phyloP scores from a whole-genome alignment of 768 basidiomycete species.

The Mycena pura region DNA sequence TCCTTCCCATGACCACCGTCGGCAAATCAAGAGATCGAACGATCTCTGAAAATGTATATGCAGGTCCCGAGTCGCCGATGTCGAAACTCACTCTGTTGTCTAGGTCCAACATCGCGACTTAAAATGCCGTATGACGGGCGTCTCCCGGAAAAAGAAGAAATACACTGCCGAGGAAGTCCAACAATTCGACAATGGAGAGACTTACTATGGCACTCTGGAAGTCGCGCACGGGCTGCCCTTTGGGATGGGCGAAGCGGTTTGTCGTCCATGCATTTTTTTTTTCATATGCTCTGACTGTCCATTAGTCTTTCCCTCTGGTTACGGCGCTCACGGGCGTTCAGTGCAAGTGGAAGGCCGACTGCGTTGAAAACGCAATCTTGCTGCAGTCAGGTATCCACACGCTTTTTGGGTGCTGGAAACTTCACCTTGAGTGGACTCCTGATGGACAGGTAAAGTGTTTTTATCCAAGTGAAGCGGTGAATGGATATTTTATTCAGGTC shows the following conservation, averaged over 20 bases:
- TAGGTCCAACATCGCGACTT: neutral
- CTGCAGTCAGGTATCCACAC: slow-evolving; percentile 8
- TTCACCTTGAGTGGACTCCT: slow-evolving; percentile 11
- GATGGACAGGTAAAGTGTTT: slow-evolving; percentile 13
- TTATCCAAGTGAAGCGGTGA: slow-evolving; percentile 18
- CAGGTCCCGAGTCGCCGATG: neutral
- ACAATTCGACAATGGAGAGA: neutral
- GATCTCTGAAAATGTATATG: neutral
- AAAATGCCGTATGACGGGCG: neutral
- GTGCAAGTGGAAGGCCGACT: slow-evolving; percentile 1
- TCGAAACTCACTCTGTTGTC: neutral
- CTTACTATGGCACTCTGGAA: neutral
- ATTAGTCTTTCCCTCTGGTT: neutral
- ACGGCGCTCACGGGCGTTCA: neutral
- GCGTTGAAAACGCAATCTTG: slow-evolving; percentile 9
- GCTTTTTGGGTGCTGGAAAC: slow-evolving; percentile 6
- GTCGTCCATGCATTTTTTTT: neutral
- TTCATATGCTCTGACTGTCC: neutral
- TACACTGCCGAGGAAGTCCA: neutral
- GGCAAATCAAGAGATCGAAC: neutral
- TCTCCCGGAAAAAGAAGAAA: neutral
- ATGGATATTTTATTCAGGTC: slow-evolving; percentile 13
- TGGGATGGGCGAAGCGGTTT: neutral
- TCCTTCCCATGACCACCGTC: too few relatives aligned
- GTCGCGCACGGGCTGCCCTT: neutral